Percentiles rank a stretch among this genome's conserved stretches.
Evolutionary conservation across 2,329 filamentous ascomycete species (phyloP).

Genomic region (Furcasterigmium sp.): DNA sequence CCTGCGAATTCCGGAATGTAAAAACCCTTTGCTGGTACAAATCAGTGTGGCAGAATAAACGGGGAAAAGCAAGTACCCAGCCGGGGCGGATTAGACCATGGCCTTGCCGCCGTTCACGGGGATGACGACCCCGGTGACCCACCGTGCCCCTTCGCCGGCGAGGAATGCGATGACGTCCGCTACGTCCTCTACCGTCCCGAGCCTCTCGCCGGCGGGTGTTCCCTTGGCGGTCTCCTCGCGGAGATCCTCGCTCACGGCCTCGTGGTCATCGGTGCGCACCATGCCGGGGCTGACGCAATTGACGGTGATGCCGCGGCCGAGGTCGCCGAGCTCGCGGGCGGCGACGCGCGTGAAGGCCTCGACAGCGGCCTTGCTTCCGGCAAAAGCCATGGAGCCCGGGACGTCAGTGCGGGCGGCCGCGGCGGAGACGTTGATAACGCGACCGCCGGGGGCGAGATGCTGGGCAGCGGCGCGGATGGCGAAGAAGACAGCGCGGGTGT

Average conservation of each 20-base stretch:
- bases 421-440: conserved; percentile 16
- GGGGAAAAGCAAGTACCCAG: not conserved
- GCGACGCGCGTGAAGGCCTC: conserved; percentile 13
- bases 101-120: conserved; percentile 12
- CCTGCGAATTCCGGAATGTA: no score
- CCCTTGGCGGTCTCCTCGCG: conserved; percentile 10
- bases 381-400: conserved; percentile 13
- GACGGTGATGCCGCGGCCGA: conserved; percentile 11
- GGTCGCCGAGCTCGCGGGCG: conserved; percentile 11
- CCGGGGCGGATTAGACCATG: conserved; percentile 12
- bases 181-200: conserved; percentile 12
- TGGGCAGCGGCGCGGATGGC: conserved; percentile 12
- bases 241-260: conserved; percentile 10
- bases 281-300: conserved; percentile 13
- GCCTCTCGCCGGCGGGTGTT: conserved; percentile 11
- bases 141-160: conserved; percentile 12
- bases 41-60: not conserved
- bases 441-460: conserved; percentile 11
- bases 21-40: no score
- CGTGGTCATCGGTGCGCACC: conserved; percentile 12
- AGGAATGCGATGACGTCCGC: conserved; percentile 12
- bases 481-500: conserved; percentile 13
- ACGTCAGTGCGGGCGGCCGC: conserved; percentile 11
- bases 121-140: conserved; percentile 12
- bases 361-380: conserved; percentile 12